Percentiles rank a stretch among this genome's conserved stretches.
These are phyloP conservation scores for Paxillus involutus DNA, from an alignment of 768 basidiomycete species.

Conservation along the genomic window DNA sequence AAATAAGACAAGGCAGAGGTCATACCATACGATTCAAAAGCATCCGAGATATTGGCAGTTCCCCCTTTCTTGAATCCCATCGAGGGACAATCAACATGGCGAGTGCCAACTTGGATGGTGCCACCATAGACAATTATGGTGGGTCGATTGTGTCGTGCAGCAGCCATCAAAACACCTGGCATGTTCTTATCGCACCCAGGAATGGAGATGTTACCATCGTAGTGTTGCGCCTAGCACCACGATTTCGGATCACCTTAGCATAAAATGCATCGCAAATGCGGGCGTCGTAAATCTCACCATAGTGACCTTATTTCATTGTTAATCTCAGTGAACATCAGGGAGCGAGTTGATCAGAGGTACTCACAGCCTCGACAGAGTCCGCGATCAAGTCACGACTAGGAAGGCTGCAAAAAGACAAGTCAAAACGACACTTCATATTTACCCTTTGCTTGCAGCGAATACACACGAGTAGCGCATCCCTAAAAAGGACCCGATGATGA, in stretches of 20 bases:
- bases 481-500: slow-evolving; percentile 25
- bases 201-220: slow-evolving; percentile 83
- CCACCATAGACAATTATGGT: slow-evolving; percentile 88
- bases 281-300: slow-evolving; percentile 39
- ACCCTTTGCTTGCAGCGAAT: neutral
- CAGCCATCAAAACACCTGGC: slow-evolving; percentile 88
- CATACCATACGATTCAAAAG: slow-evolving; percentile 81
- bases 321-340: slow-evolving; percentile 1
- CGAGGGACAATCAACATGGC: slow-evolving; percentile 78
- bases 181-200: slow-evolving; percentile 94
- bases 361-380: slow-evolving; percentile 82
- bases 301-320: slow-evolving; percentile 43
- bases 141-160: slow-evolving; percentile 82
- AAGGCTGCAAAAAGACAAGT: slow-evolving; percentile 44
- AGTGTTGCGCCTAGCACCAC: slow-evolving; percentile 69
- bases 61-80: slow-evolving; percentile 81
- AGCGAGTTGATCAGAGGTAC: slow-evolving; percentile 11
- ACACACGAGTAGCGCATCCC: slow-evolving; percentile 88
- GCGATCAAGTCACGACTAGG: slow-evolving; percentile 89
- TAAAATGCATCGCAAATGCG: neutral
- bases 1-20: neutral
- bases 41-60: slow-evolving; percentile 79
- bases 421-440: neutral
- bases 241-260: slow-evolving; percentile 1
- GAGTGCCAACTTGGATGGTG: slow-evolving; percentile 74